These are phyloP conservation scores for Aciculosporium take DNA, from an alignment of 2,329 filamentous ascomycete species.

Conservation along the genomic window DNA sequence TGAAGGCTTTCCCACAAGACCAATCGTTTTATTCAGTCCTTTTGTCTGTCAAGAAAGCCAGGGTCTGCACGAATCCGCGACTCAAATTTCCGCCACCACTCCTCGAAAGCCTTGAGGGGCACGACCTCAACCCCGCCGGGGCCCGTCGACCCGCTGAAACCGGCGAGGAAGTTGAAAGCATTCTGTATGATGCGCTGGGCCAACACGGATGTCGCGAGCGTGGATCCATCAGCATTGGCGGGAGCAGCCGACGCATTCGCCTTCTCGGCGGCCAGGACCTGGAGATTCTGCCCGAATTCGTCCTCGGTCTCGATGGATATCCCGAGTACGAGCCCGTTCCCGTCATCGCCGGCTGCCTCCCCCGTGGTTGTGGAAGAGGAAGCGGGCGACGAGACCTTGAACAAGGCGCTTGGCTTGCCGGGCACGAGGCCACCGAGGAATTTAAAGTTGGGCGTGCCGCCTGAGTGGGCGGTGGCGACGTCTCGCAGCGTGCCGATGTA, in stretches of 20 bases:
- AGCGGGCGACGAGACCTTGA: constrained; percentile 56
- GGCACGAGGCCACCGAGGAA: constrained; percentile 82
- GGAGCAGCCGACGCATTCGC: constrained; percentile 2
- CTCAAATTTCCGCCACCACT: constrained; percentile 98
- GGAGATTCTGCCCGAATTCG: constrained; percentile 56
- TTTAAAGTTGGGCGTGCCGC: constrained; percentile 47
- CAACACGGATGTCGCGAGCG: constrained; percentile 57
- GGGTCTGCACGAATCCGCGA: constrained; percentile 72
- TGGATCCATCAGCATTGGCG: constrained; percentile 9
- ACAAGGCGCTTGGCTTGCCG: constrained; percentile 84
- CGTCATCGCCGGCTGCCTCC: too few species aligned
- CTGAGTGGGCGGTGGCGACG: constrained; percentile 24
- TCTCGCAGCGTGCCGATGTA: constrained; percentile 53
- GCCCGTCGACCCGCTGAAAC: constrained; percentile 56
- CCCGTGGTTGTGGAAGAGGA: too few species aligned
- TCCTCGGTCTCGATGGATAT: constrained; percentile 66
- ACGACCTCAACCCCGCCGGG: constrained; percentile 65
- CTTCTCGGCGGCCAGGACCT: constrained; percentile 33
- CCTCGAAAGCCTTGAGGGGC: constrained; percentile 85
- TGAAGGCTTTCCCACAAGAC: background rate
- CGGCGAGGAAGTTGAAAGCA: constrained; percentile 89
- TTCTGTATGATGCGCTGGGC: constrained; percentile 93
- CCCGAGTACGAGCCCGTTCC: constrained; percentile 56
- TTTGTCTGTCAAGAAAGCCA: constrained; percentile 62
- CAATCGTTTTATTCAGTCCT: constrained; percentile 9